phyloP scores from a whole-genome alignment of 352 stramenopile species.

The Pythium aphanidermatum region DNA sequence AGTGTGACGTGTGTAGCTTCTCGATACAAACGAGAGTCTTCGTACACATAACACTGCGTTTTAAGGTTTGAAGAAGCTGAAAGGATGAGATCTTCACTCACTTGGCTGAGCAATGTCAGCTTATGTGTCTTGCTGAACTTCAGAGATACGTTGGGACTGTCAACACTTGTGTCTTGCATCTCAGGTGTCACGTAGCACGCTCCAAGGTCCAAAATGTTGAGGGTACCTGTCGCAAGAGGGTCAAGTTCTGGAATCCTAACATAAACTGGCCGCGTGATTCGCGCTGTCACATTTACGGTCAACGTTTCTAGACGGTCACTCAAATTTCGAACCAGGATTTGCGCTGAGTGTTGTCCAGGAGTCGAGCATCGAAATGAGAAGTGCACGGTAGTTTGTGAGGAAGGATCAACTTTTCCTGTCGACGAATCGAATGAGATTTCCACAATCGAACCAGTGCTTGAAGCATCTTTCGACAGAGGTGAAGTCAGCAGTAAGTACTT shows the following conservation, averaged over 20 bases:
- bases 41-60: conserved; percentile 87
- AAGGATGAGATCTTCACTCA: conserved; percentile 62
- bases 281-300: conserved; percentile 51
- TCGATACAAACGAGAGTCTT: conserved; percentile 59
- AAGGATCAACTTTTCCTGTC: conserved; percentile 59
- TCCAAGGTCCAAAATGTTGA: conserved; percentile 72
- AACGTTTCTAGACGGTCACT: conserved; percentile 75
- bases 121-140: conserved; percentile 88
- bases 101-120: conserved; percentile 75
- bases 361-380: conserved; percentile 65
- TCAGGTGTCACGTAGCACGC: conserved; percentile 81
- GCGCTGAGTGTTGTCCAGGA: conserved; percentile 68
- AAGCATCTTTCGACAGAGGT: conserved; percentile 15
- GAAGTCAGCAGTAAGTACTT: conserved; percentile 70
- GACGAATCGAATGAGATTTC: conserved; percentile 69
- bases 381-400: conserved; percentile 35
- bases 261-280: conserved; percentile 75
- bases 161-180: conserved; percentile 72
- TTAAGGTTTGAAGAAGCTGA: conserved; percentile 84
- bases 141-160: conserved; percentile 65
- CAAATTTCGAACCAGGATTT: conserved; percentile 79
- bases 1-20: conserved; percentile 75
- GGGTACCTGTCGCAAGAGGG: conserved; percentile 57
- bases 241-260: conserved; percentile 81
- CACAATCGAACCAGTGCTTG: conserved; percentile 22